A percentile compares a stretch with the other conserved stretches of the same genome.
Evolutionary conservation across 2,329 filamentous ascomycete species (phyloP).

Genomic region (Xylariaceae sp.): DNA sequence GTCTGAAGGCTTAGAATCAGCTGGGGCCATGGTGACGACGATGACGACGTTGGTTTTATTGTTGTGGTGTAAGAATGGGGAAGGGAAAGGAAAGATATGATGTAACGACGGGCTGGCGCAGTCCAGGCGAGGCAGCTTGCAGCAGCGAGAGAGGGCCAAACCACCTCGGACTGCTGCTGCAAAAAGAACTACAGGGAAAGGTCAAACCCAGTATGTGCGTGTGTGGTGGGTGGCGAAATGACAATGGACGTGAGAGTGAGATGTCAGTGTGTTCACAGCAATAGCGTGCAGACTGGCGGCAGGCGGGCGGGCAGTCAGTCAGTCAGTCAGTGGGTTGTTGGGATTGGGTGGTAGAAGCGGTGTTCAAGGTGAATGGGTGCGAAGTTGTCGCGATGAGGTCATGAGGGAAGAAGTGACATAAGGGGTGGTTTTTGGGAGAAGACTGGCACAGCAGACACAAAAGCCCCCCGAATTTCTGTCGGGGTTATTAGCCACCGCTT

Average conservation of each 20-base stretch:
- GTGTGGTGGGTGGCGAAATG: not conserved
- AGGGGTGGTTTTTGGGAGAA: conserved; percentile 35
- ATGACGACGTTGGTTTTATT: conserved; percentile 32
- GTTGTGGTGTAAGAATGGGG: conserved; percentile 22
- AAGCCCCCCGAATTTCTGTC: conserved; percentile 31
- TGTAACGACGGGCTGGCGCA: conserved; percentile 32
- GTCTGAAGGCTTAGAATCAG: conserved; percentile 32
- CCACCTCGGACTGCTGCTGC: conserved; percentile 25
- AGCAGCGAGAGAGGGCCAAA: conserved; percentile 26
- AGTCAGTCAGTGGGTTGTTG: not conserved
- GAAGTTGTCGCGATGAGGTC: conserved; percentile 36
- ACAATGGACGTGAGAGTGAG: not conserved
- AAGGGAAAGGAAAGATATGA: conserved; percentile 33
- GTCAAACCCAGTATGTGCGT: conserved; percentile 9
- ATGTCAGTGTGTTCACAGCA: not conserved
- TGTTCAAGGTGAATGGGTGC: conserved; percentile 20
- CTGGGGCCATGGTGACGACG: conserved; percentile 34
- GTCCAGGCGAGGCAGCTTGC: conserved; percentile 31
- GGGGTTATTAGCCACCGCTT: conserved; percentile 7
- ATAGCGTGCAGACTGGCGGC: not conserved
- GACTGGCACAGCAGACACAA: conserved; percentile 35
- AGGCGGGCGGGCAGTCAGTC: not conserved
- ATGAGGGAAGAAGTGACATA: conserved; percentile 39
- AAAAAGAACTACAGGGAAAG: conserved; percentile 5
- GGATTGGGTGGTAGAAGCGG: conserved; percentile 9